Evolutionary conservation across 2,329 filamentous ascomycete species (phyloP).

Genomic region (Metarhizium rileyi): DNA sequence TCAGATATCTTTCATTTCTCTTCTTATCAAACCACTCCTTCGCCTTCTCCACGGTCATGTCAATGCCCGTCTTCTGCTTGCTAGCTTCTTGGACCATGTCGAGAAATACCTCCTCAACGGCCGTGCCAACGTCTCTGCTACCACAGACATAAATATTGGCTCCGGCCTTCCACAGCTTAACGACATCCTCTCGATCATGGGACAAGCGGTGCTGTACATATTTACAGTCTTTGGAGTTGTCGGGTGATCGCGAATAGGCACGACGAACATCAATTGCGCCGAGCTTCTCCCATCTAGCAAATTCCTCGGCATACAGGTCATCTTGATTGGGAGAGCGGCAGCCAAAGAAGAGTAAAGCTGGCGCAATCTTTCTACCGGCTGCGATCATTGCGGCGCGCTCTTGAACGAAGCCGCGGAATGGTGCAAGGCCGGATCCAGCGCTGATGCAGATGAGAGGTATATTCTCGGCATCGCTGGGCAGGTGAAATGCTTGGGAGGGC

Average conservation of each 20-base stretch:
- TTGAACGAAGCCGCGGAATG: conserved; percentile 54
- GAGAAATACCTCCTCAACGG: conserved; percentile 30
- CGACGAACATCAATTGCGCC: conserved; percentile 52
- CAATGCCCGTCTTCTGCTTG: conserved; percentile 13
- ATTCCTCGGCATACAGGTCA: conserved; percentile 48
- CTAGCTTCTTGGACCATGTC: conserved; percentile 24
- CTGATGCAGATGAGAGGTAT: conserved; percentile 42
- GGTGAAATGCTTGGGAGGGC: conserved; percentile 34
- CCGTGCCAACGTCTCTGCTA: conserved; percentile 39
- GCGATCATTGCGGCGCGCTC: conserved; percentile 45
- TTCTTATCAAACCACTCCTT: conserved; percentile 38
- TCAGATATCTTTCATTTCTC: conserved; percentile 46
- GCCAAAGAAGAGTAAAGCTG: conserved; percentile 56
- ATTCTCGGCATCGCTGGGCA: conserved; percentile 33
- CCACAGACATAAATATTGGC: conserved; percentile 59
- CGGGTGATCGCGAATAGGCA: conserved; percentile 41
- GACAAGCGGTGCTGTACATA: conserved; percentile 38
- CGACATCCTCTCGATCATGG: conserved; percentile 25
- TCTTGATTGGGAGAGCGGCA: conserved; percentile 47
- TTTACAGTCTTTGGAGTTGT: conserved; percentile 35
- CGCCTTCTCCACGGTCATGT: conserved; percentile 28
- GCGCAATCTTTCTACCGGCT: conserved; percentile 44
- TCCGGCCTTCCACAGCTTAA: conserved; percentile 29
- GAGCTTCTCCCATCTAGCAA: conserved; percentile 47
- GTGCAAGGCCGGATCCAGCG: conserved; percentile 48